phyloP scores from a whole-genome alignment of 805 yeast species.

The Scheffersomyces coipomensis region DNA sequence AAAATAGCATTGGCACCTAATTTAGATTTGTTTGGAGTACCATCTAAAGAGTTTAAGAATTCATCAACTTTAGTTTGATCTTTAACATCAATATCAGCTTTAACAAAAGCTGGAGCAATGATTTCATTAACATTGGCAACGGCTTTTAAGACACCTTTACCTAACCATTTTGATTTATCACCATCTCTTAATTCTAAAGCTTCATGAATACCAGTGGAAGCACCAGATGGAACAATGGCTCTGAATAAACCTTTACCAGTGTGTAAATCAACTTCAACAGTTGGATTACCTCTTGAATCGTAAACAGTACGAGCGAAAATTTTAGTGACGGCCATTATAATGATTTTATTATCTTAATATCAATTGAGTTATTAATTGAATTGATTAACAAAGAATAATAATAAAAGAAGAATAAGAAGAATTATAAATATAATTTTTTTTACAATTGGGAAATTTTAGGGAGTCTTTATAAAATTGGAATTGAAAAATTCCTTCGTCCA shows the following conservation, averaged over 20 bases:
- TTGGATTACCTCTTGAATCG: conserved; percentile 99
- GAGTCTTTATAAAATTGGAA: background rate
- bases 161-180: conserved; percentile 96
- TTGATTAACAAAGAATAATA: conserved; percentile 4
- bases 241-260: conserved; percentile 94
- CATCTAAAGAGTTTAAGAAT: conserved; percentile 84
- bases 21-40: conserved; percentile 96
- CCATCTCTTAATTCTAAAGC: conserved; percentile 98
- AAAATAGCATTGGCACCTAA: conserved; percentile 98
- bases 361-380: conserved; percentile 2
- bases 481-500: conserved; percentile 8
- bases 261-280: conserved; percentile 96
- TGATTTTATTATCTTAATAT: background rate
- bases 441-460: conserved; percentile 4
- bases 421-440: conserved; percentile 1
- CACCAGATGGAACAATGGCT: conserved; percentile 99
- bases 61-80: conserved; percentile 87
- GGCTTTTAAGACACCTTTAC: conserved; percentile 98
- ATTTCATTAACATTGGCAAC: conserved; percentile 92
- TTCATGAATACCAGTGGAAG: conserved; percentile 98
- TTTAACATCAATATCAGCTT: conserved; percentile 77
- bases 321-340: conserved; percentile 78
- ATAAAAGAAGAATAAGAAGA: conserved; percentile 3
- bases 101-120: conserved; percentile 91
- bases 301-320: conserved; percentile 94